phyloP scores from a whole-genome alignment of 108 stramenopile genomes.

The Nitzschia palea region DNA sequence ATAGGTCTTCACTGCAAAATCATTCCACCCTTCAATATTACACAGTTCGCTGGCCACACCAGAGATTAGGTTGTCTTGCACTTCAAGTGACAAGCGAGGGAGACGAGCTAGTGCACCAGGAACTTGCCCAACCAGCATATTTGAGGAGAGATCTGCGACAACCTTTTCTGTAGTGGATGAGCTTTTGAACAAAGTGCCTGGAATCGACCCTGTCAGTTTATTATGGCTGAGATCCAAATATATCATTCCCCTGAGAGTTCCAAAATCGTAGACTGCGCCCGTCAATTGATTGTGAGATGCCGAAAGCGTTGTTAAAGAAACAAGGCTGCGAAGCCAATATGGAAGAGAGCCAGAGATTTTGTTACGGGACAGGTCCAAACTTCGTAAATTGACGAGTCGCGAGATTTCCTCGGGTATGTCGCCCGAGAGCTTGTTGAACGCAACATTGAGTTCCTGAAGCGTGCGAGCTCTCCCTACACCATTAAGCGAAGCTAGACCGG shows the following conservation, averaged over 20 bases:
- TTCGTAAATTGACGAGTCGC: slow-evolving; percentile 15
- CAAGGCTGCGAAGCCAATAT: slow-evolving; percentile 6
- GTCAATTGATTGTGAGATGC: slow-evolving; percentile 26
- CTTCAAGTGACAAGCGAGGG: slow-evolving; percentile 15
- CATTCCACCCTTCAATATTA: slow-evolving; percentile 28
- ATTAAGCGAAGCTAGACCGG: slow-evolving; percentile 35
- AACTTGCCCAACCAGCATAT: slow-evolving; percentile 52
- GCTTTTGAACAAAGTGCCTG: slow-evolving; percentile 3
- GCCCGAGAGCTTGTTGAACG: slow-evolving; percentile 45
- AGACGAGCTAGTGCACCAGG: slow-evolving; percentile 46
- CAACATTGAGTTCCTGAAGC: slow-evolving; percentile 43
- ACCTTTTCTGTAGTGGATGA: slow-evolving; percentile 9
- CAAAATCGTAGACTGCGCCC: slow-evolving; percentile 8
- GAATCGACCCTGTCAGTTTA: slow-evolving; percentile 17
- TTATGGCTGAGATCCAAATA: slow-evolving; percentile 32
- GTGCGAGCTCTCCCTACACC: slow-evolving; percentile 48
- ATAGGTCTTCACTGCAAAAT: slow-evolving; percentile 44
- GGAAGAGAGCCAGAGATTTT: slow-evolving; percentile 13
- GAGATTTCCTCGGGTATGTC: slow-evolving; percentile 46
- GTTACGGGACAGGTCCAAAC: slow-evolving; percentile 19
- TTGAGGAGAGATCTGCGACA: slow-evolving; percentile 31
- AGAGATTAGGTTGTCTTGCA: slow-evolving; percentile 33
- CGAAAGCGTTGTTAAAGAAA: slow-evolving; percentile 4
- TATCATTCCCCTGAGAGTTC: neutral
- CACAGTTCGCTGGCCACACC: slow-evolving; percentile 33